phyloP scores from a whole-genome alignment of 352 stramenopile genomes.

The Globisporangium lucens region DNA sequence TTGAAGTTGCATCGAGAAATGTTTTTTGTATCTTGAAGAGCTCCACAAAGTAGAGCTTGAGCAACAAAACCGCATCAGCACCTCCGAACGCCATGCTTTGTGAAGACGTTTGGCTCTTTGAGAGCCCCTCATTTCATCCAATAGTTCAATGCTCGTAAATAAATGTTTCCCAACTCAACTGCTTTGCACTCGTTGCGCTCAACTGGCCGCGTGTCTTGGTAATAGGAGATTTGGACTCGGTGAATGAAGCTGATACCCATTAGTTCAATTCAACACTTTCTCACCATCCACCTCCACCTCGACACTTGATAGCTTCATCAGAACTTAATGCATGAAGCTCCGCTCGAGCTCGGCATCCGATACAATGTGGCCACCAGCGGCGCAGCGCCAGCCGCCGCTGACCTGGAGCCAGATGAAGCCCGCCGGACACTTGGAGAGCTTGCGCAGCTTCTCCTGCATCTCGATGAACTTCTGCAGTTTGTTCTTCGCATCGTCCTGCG shows the following conservation, averaged over 20 bases:
- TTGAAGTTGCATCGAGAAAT: background rate
- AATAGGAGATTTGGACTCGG: too few species aligned
- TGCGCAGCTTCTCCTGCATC: constrained; percentile 58
- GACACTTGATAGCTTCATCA: background rate
- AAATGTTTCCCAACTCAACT: too few species aligned
- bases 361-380: constrained; percentile 72
- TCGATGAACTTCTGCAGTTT: constrained; percentile 34
- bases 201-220: too few species aligned
- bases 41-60: too few species aligned
- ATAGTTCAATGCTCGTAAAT: too few species aligned
- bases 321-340: constrained; percentile 40
- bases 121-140: too few species aligned
- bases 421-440: constrained; percentile 54
- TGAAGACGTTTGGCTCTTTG: too few species aligned
- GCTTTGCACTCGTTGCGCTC: too few species aligned
- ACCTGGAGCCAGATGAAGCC: constrained; percentile 68
- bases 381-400: constrained; percentile 70
- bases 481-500: constrained; percentile 20
- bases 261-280: background rate
- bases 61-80: too few species aligned
- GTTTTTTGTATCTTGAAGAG: background rate
- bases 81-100: too few species aligned
- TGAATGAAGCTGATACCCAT: background rate
- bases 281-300: background rate
- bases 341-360: constrained; percentile 59